phyloP scores from a whole-genome alignment of 2,329 filamentous ascomycete species.

The Rhytidhysteron rufulum region DNA sequence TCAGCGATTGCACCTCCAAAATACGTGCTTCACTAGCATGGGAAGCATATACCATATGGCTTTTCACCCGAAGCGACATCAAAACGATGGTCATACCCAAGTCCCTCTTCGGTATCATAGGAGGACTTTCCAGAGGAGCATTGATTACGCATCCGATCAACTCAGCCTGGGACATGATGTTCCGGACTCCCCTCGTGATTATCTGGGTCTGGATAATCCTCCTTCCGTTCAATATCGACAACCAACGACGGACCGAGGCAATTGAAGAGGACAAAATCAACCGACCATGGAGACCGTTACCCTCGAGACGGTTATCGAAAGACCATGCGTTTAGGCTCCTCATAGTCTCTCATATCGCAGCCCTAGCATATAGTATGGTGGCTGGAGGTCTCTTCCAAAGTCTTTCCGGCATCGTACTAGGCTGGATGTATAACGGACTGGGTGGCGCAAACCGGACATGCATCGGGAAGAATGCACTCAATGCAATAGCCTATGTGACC shows the following conservation, averaged over 20 bases:
- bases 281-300: constrained; percentile 30
- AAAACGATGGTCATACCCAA: constrained; percentile 18
- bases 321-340: constrained; percentile 14
- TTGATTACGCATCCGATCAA: no score
- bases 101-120: constrained; percentile 6
- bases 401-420: no score
- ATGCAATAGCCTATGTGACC: no score
- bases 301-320: constrained; percentile 15
- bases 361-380: constrained; percentile 5
- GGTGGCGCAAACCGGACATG: no score
- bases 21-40: no score
- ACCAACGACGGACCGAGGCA: constrained; percentile 19
- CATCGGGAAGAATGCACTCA: no score
- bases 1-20: no score
- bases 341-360: constrained; percentile 13
- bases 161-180: background rate
- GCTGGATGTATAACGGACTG: no score
- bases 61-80: constrained; percentile 16
- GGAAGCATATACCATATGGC: constrained; percentile 19
- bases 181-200: constrained; percentile 1
- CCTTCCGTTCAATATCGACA: constrained; percentile 25
- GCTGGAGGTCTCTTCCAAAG: no score
- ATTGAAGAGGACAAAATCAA: constrained; percentile 27
- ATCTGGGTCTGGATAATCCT: constrained; percentile 26
- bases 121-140: constrained; percentile 2